Percentiles rank a stretch among this genome's conserved stretches.
Evolutionary conservation across 257 asterid genomes (phyloP).

Genomic region (Paulownia fortunei): DNA sequence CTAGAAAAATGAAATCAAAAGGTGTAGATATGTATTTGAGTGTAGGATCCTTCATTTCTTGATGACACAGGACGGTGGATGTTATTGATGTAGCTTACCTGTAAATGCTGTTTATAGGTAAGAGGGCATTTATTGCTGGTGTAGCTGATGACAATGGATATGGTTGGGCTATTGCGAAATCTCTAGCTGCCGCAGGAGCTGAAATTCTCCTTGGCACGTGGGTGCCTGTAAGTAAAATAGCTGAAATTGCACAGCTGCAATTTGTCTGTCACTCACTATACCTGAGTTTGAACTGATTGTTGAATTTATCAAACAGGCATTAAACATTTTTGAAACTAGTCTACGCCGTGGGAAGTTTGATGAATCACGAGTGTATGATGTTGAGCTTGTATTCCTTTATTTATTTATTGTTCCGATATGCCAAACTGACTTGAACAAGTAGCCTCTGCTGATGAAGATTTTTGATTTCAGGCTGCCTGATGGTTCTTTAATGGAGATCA

Average conservation of each 20-base stretch:
- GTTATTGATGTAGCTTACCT: slow-evolving; percentile 9
- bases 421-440: slow-evolving; percentile 21
- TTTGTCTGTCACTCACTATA: slow-evolving; percentile 8
- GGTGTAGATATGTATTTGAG: background rate
- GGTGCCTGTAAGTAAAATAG: slow-evolving; percentile 78
- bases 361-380: slow-evolving; percentile 75
- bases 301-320: slow-evolving; percentile 53
- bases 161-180: slow-evolving; percentile 96
- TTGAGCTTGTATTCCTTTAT: slow-evolving; percentile 21
- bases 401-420: background rate
- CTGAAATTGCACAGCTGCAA: slow-evolving; percentile 9
- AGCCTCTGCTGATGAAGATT: slow-evolving; percentile 20
- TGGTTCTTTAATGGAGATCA: slow-evolving; percentile 91
- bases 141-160: slow-evolving; percentile 92
- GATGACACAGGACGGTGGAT: background rate
- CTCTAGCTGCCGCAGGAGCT: slow-evolving; percentile 94
- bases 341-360: slow-evolving; percentile 90
- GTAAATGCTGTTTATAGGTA: slow-evolving; percentile 50
- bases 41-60: slow-evolving; percentile 5
- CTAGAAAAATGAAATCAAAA: background rate
- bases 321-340: slow-evolving; percentile 87
- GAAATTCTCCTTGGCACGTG: slow-evolving; percentile 88
- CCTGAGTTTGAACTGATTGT: slow-evolving; percentile 32
- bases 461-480: slow-evolving; percentile 71
- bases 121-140: slow-evolving; percentile 91